Evolutionary conservation across 257 asterid genomes (phyloP).

Genomic region (Ehretia macrophylla): DNA sequence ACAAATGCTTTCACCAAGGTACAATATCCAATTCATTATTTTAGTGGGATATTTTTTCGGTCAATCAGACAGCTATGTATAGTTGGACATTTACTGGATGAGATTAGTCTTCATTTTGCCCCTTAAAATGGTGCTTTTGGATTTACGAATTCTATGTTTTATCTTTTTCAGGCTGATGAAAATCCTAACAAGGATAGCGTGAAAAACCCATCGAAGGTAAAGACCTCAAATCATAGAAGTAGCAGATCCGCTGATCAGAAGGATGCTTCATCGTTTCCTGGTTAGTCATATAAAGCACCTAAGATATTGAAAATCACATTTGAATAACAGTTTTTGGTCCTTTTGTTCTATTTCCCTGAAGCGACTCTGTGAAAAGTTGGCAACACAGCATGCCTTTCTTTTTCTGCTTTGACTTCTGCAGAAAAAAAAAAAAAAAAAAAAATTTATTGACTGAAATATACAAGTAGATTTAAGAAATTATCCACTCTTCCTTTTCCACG

Average conservation of each 20-base stretch:
- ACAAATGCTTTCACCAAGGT: constrained; percentile 49
- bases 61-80: not conserved
- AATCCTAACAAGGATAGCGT: constrained; percentile 30
- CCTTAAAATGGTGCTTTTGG: constrained; percentile 7
- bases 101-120: not conserved
- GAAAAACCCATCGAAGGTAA: constrained; percentile 21
- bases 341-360: too few species aligned
- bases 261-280: constrained; percentile 37
- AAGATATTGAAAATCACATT: not conserved
- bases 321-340: not conserved
- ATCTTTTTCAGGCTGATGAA: constrained; percentile 40
- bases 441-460: too few species aligned
- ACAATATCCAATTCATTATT: not conserved
- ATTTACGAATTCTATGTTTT: not conserved
- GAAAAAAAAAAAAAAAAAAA: too few species aligned
- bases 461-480: too few species aligned
- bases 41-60: not conserved
- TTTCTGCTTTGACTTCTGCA: too few species aligned
- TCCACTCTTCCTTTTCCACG: too few species aligned
- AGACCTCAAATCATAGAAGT: constrained; percentile 17
- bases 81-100: not conserved
- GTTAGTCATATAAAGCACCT: constrained; percentile 25
- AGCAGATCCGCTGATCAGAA: constrained; percentile 22
- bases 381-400: too few species aligned
- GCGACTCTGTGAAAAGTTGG: too few species aligned